Conservation (phyloP, 2,329 filamentous ascomycete genomes). For the Xylariaceae sp. region DNA sequence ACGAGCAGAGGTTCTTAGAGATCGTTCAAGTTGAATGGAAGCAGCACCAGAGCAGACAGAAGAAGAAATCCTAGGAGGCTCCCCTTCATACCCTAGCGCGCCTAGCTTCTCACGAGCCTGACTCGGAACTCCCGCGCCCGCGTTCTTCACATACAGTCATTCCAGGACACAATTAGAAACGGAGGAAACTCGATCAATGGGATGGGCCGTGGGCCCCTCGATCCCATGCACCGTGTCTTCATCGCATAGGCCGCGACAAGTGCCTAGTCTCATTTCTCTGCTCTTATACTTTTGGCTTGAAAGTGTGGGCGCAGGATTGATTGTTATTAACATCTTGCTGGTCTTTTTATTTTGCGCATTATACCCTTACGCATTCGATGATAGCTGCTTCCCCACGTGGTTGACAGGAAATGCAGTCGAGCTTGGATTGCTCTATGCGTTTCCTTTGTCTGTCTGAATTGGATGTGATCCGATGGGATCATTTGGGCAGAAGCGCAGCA, state of each 20-base stretch:
- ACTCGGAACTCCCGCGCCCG: background rate
- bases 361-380: conserved; percentile 39
- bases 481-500: conserved; percentile 13
- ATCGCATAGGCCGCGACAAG: conserved; percentile 31
- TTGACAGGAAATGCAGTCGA: conserved; percentile 19
- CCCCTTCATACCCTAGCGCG: conserved; percentile 23
- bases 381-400: conserved; percentile 14
- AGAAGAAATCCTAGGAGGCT: conserved; percentile 44
- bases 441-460: conserved; percentile 18
- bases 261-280: conserved; percentile 24
- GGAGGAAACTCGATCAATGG: background rate
- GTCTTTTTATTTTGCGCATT: conserved; percentile 31
- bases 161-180: too few species aligned
- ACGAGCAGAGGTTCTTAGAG: conserved; percentile 91
- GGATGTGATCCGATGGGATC: conserved; percentile 19
- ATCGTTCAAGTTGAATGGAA: conserved; percentile 90
- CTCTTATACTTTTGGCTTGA: conserved; percentile 2
- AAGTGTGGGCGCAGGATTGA: conserved; percentile 18
- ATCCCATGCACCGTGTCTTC: conserved; percentile 7
- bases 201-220: background rate
- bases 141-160: conserved; percentile 4
- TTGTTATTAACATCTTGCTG: conserved; percentile 9
- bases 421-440: conserved; percentile 27
- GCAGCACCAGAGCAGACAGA: conserved; percentile 56
- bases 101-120: conserved; percentile 5